Evolutionary conservation across 208 protist genomes (phyloP).

Genomic region (Wallacemonas sp.): DNA sequence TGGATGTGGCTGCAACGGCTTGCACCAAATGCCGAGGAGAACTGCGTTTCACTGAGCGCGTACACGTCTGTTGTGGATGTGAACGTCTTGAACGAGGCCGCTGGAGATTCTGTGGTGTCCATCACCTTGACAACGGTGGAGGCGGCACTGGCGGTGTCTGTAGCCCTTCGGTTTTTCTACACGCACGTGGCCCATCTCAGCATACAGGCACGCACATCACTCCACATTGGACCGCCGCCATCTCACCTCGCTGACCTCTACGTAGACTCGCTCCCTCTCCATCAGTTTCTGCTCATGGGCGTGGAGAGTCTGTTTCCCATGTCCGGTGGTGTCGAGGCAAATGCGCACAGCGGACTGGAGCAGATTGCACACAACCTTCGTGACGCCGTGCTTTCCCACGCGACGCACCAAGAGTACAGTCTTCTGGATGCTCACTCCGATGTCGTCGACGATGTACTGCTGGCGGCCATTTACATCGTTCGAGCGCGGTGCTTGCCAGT

Average conservation of each 20-base stretch:
- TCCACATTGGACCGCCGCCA: constrained; percentile 22
- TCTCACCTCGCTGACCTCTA: constrained; percentile 45
- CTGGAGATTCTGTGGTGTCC: constrained; percentile 28
- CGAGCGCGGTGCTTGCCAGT: constrained; percentile 60
- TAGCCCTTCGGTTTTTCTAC: constrained; percentile 81
- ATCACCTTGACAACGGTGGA: constrained; percentile 72
- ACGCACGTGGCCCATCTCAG: constrained; percentile 12
- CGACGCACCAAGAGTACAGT: constrained; percentile 48
- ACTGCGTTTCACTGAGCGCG: constrained; percentile 38
- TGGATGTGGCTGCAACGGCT: constrained; percentile 61
- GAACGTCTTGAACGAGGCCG: background rate
- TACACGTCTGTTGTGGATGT: constrained; percentile 11
- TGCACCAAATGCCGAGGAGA: constrained; percentile 31
- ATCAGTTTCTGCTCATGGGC: constrained; percentile 39
- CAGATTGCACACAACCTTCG: constrained; percentile 69
- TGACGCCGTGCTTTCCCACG: constrained; percentile 62
- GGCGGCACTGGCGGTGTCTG: constrained; percentile 51
- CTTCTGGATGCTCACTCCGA: constrained; percentile 50
- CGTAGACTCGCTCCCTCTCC: constrained; percentile 46
- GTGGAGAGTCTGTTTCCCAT: constrained; percentile 51
- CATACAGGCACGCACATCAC: background rate
- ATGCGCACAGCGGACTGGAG: constrained; percentile 64
- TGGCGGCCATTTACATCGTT: constrained; percentile 70
- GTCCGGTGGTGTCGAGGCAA: constrained; percentile 15
- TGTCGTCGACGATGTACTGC: constrained; percentile 51